Percentiles rank a stretch among this genome's conserved stretches.
phyloP scores from a whole-genome alignment of 495 filamentous ascomycete genomes.

The Umbilicaria muhlenbergii region DNA sequence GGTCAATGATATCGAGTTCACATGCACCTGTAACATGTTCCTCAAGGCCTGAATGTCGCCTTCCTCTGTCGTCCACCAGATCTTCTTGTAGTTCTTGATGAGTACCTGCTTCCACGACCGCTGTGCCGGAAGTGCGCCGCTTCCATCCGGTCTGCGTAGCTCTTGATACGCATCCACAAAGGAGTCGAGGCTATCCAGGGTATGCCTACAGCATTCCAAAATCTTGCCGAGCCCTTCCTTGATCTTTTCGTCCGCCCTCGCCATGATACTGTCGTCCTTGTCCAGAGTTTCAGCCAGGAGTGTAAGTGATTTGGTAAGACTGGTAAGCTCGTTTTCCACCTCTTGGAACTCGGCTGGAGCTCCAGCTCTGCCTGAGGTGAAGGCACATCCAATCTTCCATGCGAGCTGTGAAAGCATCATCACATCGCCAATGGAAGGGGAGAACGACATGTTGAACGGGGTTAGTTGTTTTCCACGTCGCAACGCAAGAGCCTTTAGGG shows the following conservation, averaged over 20 bases:
- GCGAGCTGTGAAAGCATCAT: slow-evolving; percentile 25
- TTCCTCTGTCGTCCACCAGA: slow-evolving; percentile 24
- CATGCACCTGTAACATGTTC: slow-evolving; percentile 22
- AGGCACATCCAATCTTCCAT: slow-evolving; percentile 25
- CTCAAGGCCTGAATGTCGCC: slow-evolving; percentile 18
- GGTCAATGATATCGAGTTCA: slow-evolving; percentile 17
- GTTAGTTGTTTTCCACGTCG: slow-evolving; percentile 13
- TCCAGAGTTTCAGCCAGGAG: slow-evolving; percentile 21
- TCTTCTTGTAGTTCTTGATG: slow-evolving; percentile 15
- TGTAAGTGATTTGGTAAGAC: slow-evolving; percentile 20
- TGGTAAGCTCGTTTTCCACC: slow-evolving; percentile 22
- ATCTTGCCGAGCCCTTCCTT: slow-evolving; percentile 17
- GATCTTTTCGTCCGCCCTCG: slow-evolving; percentile 15
- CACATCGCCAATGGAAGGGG: slow-evolving; percentile 23
- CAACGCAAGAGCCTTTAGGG: too few relatives aligned
- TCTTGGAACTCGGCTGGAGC: slow-evolving; percentile 24
- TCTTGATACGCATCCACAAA: slow-evolving; percentile 24
- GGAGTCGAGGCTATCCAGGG: slow-evolving; percentile 21
- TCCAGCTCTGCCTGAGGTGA: slow-evolving; percentile 21
- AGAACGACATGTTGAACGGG: slow-evolving; percentile 2
- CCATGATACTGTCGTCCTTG: slow-evolving; percentile 17
- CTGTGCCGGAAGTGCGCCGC: slow-evolving; percentile 16
- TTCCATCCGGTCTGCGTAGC: slow-evolving; percentile 16
- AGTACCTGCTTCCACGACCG: slow-evolving; percentile 21
- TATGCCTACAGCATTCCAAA: slow-evolving; percentile 15